These are phyloP conservation scores for Sordariomycetes sp. DNA, from an alignment of 2,329 filamentous ascomycete species.

Conservation along the genomic window DNA sequence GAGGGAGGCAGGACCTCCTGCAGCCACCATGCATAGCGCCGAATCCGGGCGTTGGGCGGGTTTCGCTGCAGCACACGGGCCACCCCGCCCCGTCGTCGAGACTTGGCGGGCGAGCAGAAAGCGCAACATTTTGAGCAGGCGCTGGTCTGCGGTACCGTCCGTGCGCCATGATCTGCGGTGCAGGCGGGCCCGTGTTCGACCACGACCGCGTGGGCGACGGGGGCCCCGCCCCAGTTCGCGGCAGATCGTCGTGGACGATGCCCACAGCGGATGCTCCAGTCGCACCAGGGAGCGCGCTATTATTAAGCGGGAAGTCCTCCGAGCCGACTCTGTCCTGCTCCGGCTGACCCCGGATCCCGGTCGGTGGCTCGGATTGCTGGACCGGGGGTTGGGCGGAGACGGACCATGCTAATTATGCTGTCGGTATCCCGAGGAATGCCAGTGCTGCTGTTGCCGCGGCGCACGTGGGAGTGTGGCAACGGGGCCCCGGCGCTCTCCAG, in stretches of 20 bases:
- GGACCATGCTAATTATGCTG: background rate
- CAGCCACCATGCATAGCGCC: background rate
- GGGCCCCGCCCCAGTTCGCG: background rate
- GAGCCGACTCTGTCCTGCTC: background rate
- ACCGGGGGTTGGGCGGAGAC: background rate
- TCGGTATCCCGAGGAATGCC: background rate
- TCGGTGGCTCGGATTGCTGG: background rate
- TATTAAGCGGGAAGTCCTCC: background rate
- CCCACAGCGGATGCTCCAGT: background rate
- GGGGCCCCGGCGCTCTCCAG: background rate
- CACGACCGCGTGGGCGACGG: background rate
- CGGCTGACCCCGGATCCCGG: background rate
- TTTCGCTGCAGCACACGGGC: background rate
- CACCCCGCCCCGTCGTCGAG: background rate
- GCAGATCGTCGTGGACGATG: background rate
- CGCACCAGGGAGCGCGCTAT: background rate
- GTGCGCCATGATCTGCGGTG: background rate
- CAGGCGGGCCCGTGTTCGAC: background rate
- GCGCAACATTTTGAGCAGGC: background rate
- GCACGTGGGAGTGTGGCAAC: background rate
- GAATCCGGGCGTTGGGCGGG: background rate
- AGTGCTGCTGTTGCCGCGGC: background rate
- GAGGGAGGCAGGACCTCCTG: background rate
- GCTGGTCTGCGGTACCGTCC: background rate
- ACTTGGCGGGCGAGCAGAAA: no score